Evolutionary conservation across 2,329 filamentous ascomycete species (phyloP).

Genomic region (Ophiobolus disseminans): DNA sequence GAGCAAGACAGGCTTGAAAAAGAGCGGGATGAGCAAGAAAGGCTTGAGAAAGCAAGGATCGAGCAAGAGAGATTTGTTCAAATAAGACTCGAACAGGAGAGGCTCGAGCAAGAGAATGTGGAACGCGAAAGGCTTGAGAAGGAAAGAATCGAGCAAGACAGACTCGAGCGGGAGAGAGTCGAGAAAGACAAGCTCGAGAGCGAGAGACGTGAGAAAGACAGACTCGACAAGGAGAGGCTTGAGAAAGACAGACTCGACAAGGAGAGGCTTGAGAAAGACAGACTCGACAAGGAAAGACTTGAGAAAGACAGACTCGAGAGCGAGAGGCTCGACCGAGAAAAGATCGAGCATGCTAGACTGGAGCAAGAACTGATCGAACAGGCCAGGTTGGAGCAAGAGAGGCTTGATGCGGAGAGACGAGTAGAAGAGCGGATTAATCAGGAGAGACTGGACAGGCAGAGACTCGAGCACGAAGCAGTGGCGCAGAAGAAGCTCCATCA

Average conservation of each 20-base stretch:
- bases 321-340: background rate
- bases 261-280: background rate
- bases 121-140: background rate
- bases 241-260: conserved; percentile 3
- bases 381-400: conserved; percentile 1
- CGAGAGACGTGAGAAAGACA: conserved; percentile 7
- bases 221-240: background rate
- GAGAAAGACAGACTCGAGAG: background rate
- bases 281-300: background rate
- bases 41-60: background rate
- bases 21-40: background rate
- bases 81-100: background rate
- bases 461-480: conserved; percentile 8
- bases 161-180: conserved; percentile 6
- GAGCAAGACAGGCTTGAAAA: background rate
- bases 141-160: conserved; percentile 5
- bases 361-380: conserved; percentile 3
- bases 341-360: conserved; percentile 2
- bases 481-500: conserved; percentile 10
- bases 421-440: background rate
- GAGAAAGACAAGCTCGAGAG: conserved; percentile 11
- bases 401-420: background rate
- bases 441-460: background rate
- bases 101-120: background rate
- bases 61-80: background rate